Evolutionary conservation across 768 basidiomycete species (phyloP).

Genomic region (Kockovaella imperatae): DNA sequence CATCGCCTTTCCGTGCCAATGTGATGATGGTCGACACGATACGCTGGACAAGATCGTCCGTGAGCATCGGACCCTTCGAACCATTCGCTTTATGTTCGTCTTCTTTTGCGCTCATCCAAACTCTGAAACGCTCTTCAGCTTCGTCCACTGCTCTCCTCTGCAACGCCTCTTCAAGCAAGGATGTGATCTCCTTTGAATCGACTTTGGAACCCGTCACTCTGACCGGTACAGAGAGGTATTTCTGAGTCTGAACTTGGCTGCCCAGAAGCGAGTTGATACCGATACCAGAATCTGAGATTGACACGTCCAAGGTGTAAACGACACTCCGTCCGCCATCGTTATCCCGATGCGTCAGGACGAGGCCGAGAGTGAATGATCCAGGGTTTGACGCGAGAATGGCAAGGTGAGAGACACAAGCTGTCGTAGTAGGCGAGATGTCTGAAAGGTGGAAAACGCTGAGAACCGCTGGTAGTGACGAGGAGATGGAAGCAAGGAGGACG

Average conservation of each 20-base stretch:
- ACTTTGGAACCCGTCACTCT: not conserved
- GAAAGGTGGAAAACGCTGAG: slow-evolving; percentile 16
- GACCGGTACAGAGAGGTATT: slow-evolving; percentile 5
- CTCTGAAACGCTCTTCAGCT: not conserved
- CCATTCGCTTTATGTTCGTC: not conserved
- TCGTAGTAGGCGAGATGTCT: slow-evolving; percentile 2
- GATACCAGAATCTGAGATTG: slow-evolving; percentile 19
- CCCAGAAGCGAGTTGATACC: slow-evolving; percentile 28
- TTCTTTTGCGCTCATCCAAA: not conserved
- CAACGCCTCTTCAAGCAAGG: not conserved
- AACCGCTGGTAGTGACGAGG: slow-evolving; percentile 14
- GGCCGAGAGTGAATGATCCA: slow-evolving; percentile 10
- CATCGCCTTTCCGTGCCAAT: slow-evolving; percentile 4
- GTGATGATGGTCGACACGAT: slow-evolving; percentile 12
- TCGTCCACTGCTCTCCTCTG: not conserved
- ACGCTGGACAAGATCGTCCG: slow-evolving; percentile 11
- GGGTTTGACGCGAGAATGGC: slow-evolving; percentile 7
- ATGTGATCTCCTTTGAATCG: not conserved
- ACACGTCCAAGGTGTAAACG: slow-evolving; percentile 30
- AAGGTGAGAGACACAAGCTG: slow-evolving; percentile 16
- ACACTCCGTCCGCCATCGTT: slow-evolving; percentile 24
- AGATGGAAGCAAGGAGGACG: slow-evolving; percentile 15
- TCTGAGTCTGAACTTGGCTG: slow-evolving; percentile 11
- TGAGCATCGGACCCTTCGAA: not conserved
- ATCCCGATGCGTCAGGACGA: slow-evolving; percentile 17